Percentiles rank a stretch among this genome's conserved stretches.
These are phyloP conservation scores for Paramecium sexaurelia DNA, from an alignment of 73 alveolate genomes.

Conservation along the genomic window DNA sequence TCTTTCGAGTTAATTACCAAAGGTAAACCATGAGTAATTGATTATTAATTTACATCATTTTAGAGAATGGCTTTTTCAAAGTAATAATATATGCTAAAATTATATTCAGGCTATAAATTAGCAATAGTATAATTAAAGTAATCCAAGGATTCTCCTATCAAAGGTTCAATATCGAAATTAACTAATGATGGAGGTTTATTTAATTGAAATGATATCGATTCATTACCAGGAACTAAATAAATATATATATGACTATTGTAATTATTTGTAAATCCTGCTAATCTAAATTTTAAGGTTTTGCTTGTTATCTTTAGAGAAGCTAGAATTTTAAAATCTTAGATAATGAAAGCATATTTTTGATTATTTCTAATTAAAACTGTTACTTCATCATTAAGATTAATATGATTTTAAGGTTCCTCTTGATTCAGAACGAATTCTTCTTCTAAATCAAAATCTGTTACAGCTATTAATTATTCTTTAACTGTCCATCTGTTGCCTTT, in stretches of 20 bases:
- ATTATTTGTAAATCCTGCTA: not conserved
- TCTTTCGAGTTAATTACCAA: not conserved
- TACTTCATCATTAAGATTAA: slow-evolving; percentile 8
- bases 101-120: not conserved
- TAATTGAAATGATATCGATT: not conserved
- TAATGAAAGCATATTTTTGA: not conserved
- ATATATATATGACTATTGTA: not conserved
- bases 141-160: not conserved
- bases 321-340: not conserved
- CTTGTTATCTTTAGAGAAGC: not conserved
- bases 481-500: not conserved
- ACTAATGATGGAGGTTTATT: not conserved
- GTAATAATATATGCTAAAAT: not conserved
- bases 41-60: not conserved
- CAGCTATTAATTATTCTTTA: not conserved
- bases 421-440: not conserved
- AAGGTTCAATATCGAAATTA: not conserved
- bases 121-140: not conserved
- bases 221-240: not conserved
- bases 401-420: not conserved
- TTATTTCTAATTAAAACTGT: not conserved
- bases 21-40: not conserved
- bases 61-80: not conserved
- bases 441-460: not conserved
- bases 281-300: not conserved